Evolutionary conservation across 1,284 basidiomycete species (phyloP).

Genomic region (Rhodotorula sp.): DNA sequence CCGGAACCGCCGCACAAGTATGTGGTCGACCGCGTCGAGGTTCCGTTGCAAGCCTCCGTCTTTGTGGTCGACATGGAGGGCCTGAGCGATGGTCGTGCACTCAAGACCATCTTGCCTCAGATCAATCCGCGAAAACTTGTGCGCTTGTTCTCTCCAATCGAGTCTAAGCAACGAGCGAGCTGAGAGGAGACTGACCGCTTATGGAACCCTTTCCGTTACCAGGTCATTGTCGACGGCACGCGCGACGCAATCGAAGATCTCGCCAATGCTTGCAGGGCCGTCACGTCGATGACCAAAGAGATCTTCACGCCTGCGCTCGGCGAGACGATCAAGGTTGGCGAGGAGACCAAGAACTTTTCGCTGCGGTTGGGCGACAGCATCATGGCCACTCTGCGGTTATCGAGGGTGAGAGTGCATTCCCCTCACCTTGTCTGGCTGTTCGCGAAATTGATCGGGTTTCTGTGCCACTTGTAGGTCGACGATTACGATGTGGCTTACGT

Average conservation of each 20-base stretch:
- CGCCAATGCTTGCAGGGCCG: slow-evolving; percentile 73
- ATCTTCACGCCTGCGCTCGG: slow-evolving; percentile 74
- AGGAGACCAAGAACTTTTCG: slow-evolving; percentile 91
- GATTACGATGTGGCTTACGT: slow-evolving; percentile 94
- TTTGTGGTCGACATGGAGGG: slow-evolving; percentile 95
- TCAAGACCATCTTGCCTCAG: slow-evolving; percentile 94
- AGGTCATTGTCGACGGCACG: slow-evolving; percentile 85
- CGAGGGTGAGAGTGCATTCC: slow-evolving; percentile 59
- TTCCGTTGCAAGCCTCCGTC: slow-evolving; percentile 78
- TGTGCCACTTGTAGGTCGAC: slow-evolving; percentile 66
- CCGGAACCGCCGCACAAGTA: slow-evolving; percentile 90
- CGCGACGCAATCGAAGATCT: slow-evolving; percentile 66
- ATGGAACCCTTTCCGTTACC: not conserved
- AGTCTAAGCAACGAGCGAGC: no score
- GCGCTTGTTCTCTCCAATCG: slow-evolving; percentile 34
- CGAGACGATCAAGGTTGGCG: slow-evolving; percentile 82
- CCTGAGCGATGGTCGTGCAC: slow-evolving; percentile 89
- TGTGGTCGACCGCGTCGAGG: slow-evolving; percentile 67
- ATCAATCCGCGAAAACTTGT: slow-evolving; percentile 94
- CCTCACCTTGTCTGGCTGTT: not conserved
- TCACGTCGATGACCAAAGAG: slow-evolving; percentile 81
- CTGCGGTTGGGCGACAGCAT: slow-evolving; percentile 88
- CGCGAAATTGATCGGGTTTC: not conserved
- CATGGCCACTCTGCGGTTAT: slow-evolving; percentile 76
- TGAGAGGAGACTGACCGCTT: not conserved